Conservation (phyloP, 345 rosid species). For the Streptanthus diversifolius region DNA sequence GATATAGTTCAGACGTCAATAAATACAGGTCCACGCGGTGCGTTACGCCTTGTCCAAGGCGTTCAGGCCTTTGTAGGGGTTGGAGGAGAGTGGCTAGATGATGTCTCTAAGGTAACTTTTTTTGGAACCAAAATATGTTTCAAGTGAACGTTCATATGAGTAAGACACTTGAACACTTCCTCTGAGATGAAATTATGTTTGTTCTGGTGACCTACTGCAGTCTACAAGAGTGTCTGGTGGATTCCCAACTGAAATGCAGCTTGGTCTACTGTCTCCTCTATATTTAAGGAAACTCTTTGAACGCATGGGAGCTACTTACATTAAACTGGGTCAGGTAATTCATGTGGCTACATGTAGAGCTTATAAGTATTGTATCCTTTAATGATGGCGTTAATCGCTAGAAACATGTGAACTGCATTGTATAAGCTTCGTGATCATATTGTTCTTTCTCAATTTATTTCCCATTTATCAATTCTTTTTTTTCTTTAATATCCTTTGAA, state of each 20-base stretch:
- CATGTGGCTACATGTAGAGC: neutral
- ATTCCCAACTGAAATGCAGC: slow-evolving; percentile 62
- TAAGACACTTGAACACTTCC: neutral
- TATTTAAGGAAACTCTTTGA: slow-evolving; percentile 92
- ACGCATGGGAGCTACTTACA: slow-evolving; percentile 97
- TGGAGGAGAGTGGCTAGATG: slow-evolving; percentile 86
- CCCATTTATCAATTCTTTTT: neutral
- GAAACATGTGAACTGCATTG: neutral
- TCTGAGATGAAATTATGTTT: neutral
- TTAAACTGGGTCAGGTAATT: slow-evolving; percentile 88
- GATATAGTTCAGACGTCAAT: slow-evolving; percentile 88
- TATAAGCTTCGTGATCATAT: neutral
- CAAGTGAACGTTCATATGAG: neutral
- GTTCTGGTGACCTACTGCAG: slow-evolving; percentile 38
- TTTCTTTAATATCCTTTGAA: neutral
- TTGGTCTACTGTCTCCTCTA: slow-evolving; percentile 80
- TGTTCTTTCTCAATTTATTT: neutral
- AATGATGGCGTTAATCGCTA: neutral
- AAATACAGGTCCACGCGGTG: slow-evolving; percentile 91
- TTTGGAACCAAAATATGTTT: neutral
- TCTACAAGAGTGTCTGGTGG: slow-evolving; percentile 56
- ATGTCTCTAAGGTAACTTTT: slow-evolving; percentile 60
- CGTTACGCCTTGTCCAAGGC: slow-evolving; percentile 80
- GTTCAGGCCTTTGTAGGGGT: slow-evolving; percentile 88
- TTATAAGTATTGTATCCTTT: neutral